Conservation (phyloP, 2,329 filamentous ascomycete species). For the Diplodia intermedia region DNA sequence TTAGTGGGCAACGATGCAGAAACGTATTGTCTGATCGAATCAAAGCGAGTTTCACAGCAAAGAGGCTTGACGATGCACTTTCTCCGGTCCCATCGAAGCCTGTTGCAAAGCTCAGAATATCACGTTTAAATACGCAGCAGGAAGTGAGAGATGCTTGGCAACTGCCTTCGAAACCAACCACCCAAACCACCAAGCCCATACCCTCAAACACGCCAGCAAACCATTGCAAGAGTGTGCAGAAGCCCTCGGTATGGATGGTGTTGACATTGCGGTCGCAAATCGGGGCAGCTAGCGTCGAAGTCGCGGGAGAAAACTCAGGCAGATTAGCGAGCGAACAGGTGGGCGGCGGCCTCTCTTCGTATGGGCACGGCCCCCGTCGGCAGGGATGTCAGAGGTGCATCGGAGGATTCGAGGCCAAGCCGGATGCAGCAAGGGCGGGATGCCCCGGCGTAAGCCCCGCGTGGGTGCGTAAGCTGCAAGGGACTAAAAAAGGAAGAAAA, state of each 20-base stretch:
- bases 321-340: conserved; percentile 5
- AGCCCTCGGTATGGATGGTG: too few species aligned
- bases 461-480: too few species aligned
- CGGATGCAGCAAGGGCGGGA: not conserved
- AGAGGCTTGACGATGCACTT: too few species aligned
- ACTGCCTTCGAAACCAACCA: not conserved
- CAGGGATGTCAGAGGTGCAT: too few species aligned
- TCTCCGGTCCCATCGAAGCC: too few species aligned
- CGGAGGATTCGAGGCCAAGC: not conserved
- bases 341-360: not conserved
- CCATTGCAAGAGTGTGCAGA: not conserved
- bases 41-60: too few species aligned
- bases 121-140: not conserved
- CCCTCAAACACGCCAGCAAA: rapidly evolving
- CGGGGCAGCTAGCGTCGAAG: not conserved
- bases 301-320: not conserved
- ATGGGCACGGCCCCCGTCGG: not conserved
- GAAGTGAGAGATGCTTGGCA: not conserved
- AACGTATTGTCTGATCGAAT: too few species aligned
- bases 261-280: not conserved
- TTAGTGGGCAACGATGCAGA: too few species aligned
- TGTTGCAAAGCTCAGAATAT: not conserved
- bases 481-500: too few species aligned
- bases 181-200: not conserved
- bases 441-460: too few species aligned